Percentiles rank a stretch among this genome's conserved stretches.
Evolutionary conservation across 331 rosid species (phyloP).

Genomic region (Saraca asoca): DNA sequence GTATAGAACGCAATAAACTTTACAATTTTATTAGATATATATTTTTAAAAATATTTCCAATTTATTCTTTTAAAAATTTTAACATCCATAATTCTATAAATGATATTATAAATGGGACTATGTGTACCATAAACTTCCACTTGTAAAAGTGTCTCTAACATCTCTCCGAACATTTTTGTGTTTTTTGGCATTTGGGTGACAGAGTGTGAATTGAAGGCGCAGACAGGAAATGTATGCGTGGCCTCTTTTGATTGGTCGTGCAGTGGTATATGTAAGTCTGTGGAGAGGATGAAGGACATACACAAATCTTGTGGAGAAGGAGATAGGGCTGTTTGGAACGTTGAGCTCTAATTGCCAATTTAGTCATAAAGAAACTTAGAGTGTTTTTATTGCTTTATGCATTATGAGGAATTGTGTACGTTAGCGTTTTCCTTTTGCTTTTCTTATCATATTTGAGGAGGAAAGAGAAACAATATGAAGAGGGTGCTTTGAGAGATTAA

Average conservation of each 20-base stretch:
- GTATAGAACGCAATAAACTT: too few relatives aligned
- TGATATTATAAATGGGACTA: too few relatives aligned
- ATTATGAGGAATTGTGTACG: background rate
- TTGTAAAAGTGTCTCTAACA: background rate
- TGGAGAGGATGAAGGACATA: constrained; percentile 68
- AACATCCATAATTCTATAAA: too few relatives aligned
- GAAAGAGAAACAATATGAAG: too few relatives aligned
- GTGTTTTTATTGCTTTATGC: background rate
- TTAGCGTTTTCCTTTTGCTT: background rate
- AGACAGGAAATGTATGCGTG: constrained; percentile 71
- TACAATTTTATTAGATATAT: too few relatives aligned
- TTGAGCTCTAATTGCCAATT: constrained; percentile 44
- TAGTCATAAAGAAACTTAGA: background rate
- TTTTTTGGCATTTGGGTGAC: background rate
- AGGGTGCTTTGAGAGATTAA: too few relatives aligned
- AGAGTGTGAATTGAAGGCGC: constrained; percentile 84
- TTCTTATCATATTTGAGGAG: too few relatives aligned
- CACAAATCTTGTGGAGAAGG: constrained; percentile 81
- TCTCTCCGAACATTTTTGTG: too few relatives aligned
- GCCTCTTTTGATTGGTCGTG: constrained; percentile 98
- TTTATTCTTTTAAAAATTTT: too few relatives aligned
- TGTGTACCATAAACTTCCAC: too few relatives aligned
- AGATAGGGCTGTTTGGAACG: constrained; percentile 63
- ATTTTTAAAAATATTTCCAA: too few relatives aligned
- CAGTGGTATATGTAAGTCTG: constrained; percentile 84